Base-by-base conservation (phyloP, 257 asterid genomes). In the Jaltomata sinuosa region DNA sequence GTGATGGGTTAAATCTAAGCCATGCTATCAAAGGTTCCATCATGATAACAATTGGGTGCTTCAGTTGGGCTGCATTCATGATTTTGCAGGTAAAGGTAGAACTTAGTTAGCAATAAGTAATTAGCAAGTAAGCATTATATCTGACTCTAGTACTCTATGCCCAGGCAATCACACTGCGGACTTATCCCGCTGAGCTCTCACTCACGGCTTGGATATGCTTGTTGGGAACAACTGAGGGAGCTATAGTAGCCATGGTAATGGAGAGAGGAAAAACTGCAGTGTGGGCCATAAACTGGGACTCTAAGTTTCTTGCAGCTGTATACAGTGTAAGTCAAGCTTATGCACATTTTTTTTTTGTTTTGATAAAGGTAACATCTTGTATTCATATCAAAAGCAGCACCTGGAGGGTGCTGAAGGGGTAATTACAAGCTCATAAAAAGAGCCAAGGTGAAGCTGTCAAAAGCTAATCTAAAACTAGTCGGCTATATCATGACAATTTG, bases 181-280 rank as follows among this genome's bases (percentile, higher is more conserved):
- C 95, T 5, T 96, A 94, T 84, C 97, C 97, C 0, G 93, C 94
- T 0, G 98, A 94, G 72, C 91, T 96, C 29, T 94, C 98, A 6
- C 94, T 96, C 57, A 92, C 99, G 21, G 97, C 98, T 25, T 96
- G 97, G 98, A 94, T 96, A 85, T 94, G 98, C 89, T 82, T 93
- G 61, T 15, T 91, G 59, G 99, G 98, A 89, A 92, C 97, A 31
- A 93, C 87, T n/a, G 92, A 92, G 85, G 95, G 97, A 11, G 92
- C 92, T 1, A 88, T 90, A 4, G 84, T 94, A 14, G 98, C 98
- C 6, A 84, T 93, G 3, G 89, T 96, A 34, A 91, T 90, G 88
- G 99, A 96, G 88, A 92, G 88, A 83, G 94, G 93, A 40, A 94
- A 91, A 6, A 19, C 93, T 22, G 88, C 91, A n/a, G 97, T 91